A percentile compares a stretch with the other conserved stretches of the same genome.
Conservation (phyloP, 352 stramenopile species). For the Globisporangium barbulae region DNA sequence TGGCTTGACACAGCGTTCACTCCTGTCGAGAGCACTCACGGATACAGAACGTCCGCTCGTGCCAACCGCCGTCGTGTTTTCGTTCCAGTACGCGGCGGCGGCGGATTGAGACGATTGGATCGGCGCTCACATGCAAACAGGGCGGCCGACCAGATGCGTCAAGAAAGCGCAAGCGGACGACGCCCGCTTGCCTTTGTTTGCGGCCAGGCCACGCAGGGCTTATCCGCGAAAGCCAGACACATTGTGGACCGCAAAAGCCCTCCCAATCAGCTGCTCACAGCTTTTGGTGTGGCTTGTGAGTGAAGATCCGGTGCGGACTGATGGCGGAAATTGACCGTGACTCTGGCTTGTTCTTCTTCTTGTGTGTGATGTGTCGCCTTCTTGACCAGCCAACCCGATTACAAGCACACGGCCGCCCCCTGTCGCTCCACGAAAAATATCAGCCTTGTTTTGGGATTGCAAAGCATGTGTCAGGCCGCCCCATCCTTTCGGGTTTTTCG, state of each 20-base stretch:
- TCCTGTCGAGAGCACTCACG: not conserved
- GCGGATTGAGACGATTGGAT: not conserved
- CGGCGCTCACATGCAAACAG: not conserved
- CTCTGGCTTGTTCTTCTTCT: not conserved
- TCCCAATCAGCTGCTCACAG: constrained; percentile 2
- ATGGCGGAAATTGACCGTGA: not conserved
- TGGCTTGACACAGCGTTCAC: too few relatives aligned
- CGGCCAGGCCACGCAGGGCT: too few relatives aligned
- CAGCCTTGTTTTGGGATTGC: constrained; percentile 2
- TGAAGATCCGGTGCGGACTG: constrained; percentile 5
- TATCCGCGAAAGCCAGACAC: not conserved
- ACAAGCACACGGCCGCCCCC: not conserved
- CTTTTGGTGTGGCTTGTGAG: constrained; percentile 2
- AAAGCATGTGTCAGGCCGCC: not conserved
- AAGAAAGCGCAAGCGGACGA: not conserved
- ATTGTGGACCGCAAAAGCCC: not conserved
- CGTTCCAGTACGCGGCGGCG: not conserved
- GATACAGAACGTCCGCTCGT: constrained; percentile 10
- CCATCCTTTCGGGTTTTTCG: constrained; percentile 2
- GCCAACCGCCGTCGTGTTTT: not conserved
- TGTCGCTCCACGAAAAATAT: constrained; percentile 12
- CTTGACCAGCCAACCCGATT: constrained; percentile 8
- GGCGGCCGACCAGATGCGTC: not conserved
- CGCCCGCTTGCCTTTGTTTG: too few relatives aligned
- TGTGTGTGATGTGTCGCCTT: not conserved